These are phyloP conservation scores for Barnettozyma californica DNA, from an alignment of 805 yeast species.

Conservation along the genomic window DNA sequence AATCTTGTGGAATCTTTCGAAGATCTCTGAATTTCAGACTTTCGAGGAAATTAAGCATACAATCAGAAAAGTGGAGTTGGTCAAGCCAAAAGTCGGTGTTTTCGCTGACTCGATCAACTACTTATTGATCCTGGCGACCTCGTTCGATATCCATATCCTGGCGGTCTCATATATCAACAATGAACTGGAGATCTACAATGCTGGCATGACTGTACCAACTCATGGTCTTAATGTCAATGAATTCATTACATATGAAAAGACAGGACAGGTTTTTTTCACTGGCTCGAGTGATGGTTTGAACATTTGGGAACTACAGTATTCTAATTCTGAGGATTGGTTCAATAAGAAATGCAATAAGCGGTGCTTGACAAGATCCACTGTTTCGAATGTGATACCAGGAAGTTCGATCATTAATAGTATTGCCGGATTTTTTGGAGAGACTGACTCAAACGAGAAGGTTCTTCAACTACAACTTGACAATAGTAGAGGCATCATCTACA, in stretches of 20 bases:
- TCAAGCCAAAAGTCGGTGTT: constrained; percentile 75
- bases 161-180: constrained; percentile 58
- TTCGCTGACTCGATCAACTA: constrained; percentile 75
- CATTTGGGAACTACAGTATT: constrained; percentile 83
- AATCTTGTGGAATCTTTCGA: constrained; percentile 75
- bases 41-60: constrained; percentile 80
- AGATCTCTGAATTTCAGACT: constrained; percentile 62
- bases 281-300: constrained; percentile 75
- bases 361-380: constrained; percentile 68
- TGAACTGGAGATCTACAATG: constrained; percentile 66
- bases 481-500: constrained; percentile 69
- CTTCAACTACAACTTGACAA: constrained; percentile 74
- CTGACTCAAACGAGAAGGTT: constrained; percentile 41
- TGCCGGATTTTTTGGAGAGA: constrained; percentile 27
- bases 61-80: constrained; percentile 68
- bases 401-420: constrained; percentile 31
- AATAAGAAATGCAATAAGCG: constrained; percentile 76
- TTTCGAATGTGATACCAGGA: constrained; percentile 46
- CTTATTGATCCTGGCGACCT: constrained; percentile 72
- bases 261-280: constrained; percentile 79
- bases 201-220: constrained; percentile 74
- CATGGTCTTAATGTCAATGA: constrained; percentile 72
- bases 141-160: constrained; percentile 68
- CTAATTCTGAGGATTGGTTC: constrained; percentile 83
- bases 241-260: constrained; percentile 50